A percentile compares a stretch with the other conserved stretches of the same genome.
Conservation (phyloP, 768 basidiomycete species). For the Mycena maculata region DNA sequence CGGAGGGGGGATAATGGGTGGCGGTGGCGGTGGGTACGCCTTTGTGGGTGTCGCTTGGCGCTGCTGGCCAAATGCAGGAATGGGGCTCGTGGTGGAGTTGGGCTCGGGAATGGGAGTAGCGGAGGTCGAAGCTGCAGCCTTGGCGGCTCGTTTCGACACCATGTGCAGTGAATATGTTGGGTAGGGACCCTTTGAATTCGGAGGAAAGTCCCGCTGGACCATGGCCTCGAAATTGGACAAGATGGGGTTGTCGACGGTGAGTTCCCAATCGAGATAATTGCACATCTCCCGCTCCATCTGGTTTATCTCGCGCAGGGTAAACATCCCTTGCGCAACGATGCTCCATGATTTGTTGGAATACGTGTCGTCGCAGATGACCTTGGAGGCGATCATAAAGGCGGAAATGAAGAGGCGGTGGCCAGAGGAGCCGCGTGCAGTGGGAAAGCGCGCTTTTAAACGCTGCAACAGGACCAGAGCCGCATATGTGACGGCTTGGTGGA, state of each 20-base stretch:
- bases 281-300: slow-evolving; percentile 98
- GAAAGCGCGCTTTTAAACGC: slow-evolving; percentile 91
- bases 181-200: slow-evolving; percentile 60
- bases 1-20: slow-evolving; percentile 46
- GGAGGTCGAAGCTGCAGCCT: slow-evolving; percentile 53
- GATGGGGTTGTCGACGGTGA: slow-evolving; percentile 76
- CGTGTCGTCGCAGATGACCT: slow-evolving; percentile 94
- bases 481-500: slow-evolving; percentile 76
- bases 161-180: slow-evolving; percentile 72
- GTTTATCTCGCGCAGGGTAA: slow-evolving; percentile 88
- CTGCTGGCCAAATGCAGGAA: slow-evolving; percentile 58
- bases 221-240: slow-evolving; percentile 70
- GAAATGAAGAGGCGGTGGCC: slow-evolving; percentile 93
- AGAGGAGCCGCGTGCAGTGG: slow-evolving; percentile 89
- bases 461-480: slow-evolving; percentile 77
- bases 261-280: slow-evolving; percentile 92
- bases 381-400: slow-evolving; percentile 92
- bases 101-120: slow-evolving; percentile 57
- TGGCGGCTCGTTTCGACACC: slow-evolving; percentile 69
- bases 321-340: slow-evolving; percentile 91
- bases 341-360: slow-evolving; percentile 95
- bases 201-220: slow-evolving; percentile 68
- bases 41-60: slow-evolving; percentile 48
- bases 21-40: slow-evolving; percentile 41
- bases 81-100: slow-evolving; percentile 57